Base-by-base conservation (phyloP, 768 basidiomycete species). In the Neoboletus brunneissimus region DNA sequence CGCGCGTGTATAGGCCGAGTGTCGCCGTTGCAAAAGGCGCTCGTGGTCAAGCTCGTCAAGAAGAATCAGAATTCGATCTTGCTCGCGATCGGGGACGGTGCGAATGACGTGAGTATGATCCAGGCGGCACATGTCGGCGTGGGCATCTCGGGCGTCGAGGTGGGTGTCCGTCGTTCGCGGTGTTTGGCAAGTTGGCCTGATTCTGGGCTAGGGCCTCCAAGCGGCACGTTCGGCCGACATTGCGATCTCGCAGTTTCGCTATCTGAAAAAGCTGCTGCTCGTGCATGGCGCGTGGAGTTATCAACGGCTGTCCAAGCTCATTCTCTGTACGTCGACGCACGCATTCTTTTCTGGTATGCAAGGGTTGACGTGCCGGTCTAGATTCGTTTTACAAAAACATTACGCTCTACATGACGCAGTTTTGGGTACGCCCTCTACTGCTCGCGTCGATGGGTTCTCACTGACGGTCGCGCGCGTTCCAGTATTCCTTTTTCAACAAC, bases 281-380 rank as follows among this genome's bases (percentile, higher is more conserved):
- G 97, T 99, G 8, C 97, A 99, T 67, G 97, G 97, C 5, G 90
- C 97, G 2, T 99, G 97, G 97, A 98, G 96, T 75, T 99, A 99
- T 69, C 88, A 91, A 54, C 82, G 97, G 34, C 70, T 99, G 55
- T 95, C 94, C 15, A 98, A 96, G 70, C 81, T 99, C 54, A 95
- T 98, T 66, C 79, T 99, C 10, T 99, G 96, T 95, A 68, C 59
- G 93, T 81, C 12, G 38, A 10, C 7, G 10, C 3, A 2, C 15
- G 37, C 5, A 7, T 37, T 23, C n/a, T 8, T 8, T 37, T 23
- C 20, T 15, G 34, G 15, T n/a, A n/a, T n/a, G n/a, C n/a, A n/a
- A n/a, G 44, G 9, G 67, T 34, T 47, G 31, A 55, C 38, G 37
- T 1, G 25, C 45, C 23, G 1, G 16, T 47, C 15, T 65, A 97